phyloP scores from a whole-genome alignment of 768 basidiomycete species.

The Tricholoma sp. region DNA sequence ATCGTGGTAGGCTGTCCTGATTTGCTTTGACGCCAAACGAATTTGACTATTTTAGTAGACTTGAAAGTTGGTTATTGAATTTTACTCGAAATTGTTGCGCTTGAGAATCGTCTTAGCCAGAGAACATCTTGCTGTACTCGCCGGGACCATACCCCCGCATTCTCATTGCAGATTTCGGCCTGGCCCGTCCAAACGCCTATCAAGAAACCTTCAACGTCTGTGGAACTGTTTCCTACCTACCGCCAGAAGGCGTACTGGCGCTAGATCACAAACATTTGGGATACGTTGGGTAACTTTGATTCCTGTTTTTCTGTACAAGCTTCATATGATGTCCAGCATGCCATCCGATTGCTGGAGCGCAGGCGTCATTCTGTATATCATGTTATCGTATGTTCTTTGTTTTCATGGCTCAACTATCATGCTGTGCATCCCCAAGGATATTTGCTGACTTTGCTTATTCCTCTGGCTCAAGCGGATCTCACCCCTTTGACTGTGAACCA shows the following conservation, averaged over 20 bases:
- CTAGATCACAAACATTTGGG: slow-evolving; percentile 69
- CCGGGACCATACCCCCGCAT: slow-evolving; percentile 86
- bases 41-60: slow-evolving; percentile 8
- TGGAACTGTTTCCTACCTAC: slow-evolving; percentile 83
- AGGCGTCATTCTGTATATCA: slow-evolving; percentile 76
- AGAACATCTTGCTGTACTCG: slow-evolving; percentile 73
- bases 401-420: background rate
- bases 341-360: slow-evolving; percentile 91
- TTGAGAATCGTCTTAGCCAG: slow-evolving; percentile 46
- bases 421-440: background rate
- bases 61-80: slow-evolving; percentile 12
- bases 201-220: slow-evolving; percentile 84
- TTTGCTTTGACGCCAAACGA: background rate
- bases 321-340: slow-evolving; percentile 44
- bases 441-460: background rate
- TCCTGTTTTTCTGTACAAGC: background rate
- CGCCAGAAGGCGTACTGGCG: slow-evolving; percentile 80
- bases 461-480: slow-evolving; percentile 47
- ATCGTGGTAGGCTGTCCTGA: slow-evolving; percentile 50
- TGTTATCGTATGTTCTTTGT: slow-evolving; percentile 62
- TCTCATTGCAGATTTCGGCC: slow-evolving; percentile 82
- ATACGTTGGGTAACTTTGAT: slow-evolving; percentile 43
- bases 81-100: background rate
- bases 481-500: slow-evolving; percentile 70
- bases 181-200: slow-evolving; percentile 72